These are phyloP conservation scores for Camellia sinensis DNA, from an alignment of 148 eudicot genomes.

Conservation along the genomic window DNA sequence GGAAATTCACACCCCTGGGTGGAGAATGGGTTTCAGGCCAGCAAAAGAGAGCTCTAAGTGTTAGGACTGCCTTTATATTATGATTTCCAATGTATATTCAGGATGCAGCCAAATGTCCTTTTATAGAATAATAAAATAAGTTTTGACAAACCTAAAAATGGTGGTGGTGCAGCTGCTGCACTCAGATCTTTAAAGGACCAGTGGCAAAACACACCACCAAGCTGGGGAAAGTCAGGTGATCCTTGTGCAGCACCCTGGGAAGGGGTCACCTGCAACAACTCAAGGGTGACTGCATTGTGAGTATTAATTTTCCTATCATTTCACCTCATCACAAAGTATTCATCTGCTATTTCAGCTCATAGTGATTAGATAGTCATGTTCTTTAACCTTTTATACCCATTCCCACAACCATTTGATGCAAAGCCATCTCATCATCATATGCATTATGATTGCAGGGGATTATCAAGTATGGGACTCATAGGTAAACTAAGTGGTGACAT, in stretches of 20 bases:
- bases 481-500: slow-evolving; percentile 78
- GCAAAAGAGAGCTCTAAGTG: background rate
- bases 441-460: slow-evolving; percentile 45
- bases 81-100: background rate
- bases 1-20: too few relatives aligned
- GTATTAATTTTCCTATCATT: slow-evolving; percentile 18
- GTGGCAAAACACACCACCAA: slow-evolving; percentile 78
- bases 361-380: background rate
- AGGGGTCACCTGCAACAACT: slow-evolving; percentile 68
- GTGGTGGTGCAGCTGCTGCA: slow-evolving; percentile 48
- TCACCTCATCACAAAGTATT: background rate
- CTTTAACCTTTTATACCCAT: background rate
- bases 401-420: background rate
- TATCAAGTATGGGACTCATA: slow-evolving; percentile 78
- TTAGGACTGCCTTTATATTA: background rate
- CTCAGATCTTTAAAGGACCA: slow-evolving; percentile 61
- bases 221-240: slow-evolving; percentile 71
- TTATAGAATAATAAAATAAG: too few relatives aligned
- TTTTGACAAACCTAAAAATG: background rate
- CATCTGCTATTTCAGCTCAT: background rate
- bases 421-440: background rate
- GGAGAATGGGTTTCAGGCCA: background rate
- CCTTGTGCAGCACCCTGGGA: slow-evolving; percentile 83
- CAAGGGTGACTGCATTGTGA: slow-evolving; percentile 73
- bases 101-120: background rate